These are phyloP conservation scores for Pyrenophora teres DNA, from an alignment of 2,329 filamentous ascomycete genomes.

Conservation along the genomic window DNA sequence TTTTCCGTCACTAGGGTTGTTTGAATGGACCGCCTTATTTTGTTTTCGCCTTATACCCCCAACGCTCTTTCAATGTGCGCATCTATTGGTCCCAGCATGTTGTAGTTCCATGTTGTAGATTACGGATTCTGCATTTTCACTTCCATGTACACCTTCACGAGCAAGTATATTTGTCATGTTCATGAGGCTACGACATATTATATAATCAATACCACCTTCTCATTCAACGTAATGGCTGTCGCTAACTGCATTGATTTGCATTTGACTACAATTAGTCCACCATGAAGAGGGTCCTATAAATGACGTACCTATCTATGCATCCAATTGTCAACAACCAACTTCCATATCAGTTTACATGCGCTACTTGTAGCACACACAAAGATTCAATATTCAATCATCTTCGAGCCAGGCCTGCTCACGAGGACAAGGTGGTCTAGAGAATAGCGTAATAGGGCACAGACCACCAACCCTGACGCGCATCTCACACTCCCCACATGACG, in stretches of 20 bases:
- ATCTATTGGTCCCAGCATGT: constrained; percentile 15
- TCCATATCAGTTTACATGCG: not conserved
- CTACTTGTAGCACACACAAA: too few species aligned
- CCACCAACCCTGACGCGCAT: constrained; percentile 8
- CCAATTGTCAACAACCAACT: too few species aligned
- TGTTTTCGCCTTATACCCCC: constrained; percentile 37
- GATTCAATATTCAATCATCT: too few species aligned
- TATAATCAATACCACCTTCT: constrained; percentile 5
- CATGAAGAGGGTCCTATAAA: not conserved
- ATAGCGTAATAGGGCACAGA: constrained; percentile 7
- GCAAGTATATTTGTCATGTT: constrained; percentile 5
- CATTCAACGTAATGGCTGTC: too few species aligned
- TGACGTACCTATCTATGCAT: too few species aligned
- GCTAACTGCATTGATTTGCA: too few species aligned
- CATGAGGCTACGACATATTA: constrained; percentile 5
- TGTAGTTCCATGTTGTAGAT: constrained; percentile 7
- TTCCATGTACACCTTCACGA: constrained; percentile 19
- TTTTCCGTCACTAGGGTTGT: constrained; percentile 4
- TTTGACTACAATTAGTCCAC: too few species aligned
- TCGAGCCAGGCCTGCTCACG: too few species aligned
- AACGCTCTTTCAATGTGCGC: constrained; percentile 29
- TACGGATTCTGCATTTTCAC: constrained; percentile 12
- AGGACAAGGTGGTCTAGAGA: not conserved
- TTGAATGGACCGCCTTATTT: constrained; percentile 17
- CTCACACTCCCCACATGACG: constrained; percentile 5